phyloP scores from a whole-genome alignment of 1,284 basidiomycete species.

The Boletus sp. region DNA sequence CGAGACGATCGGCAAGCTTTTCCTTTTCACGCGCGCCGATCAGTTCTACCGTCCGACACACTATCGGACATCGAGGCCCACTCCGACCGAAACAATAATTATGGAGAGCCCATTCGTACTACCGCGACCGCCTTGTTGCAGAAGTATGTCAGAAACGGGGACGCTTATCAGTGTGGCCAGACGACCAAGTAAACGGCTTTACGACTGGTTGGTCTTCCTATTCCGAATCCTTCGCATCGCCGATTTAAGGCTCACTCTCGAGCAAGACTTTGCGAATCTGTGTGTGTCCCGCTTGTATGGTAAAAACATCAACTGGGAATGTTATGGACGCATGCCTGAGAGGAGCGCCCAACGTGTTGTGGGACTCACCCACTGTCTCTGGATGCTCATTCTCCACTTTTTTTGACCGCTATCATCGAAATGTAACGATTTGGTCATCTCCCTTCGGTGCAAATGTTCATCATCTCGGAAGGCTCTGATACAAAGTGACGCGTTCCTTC shows the following conservation, averaged over 20 bases:
- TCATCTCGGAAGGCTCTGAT: too few species aligned
- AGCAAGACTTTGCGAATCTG: conserved; percentile 13
- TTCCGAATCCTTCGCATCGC: neutral
- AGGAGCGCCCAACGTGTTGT: conserved; percentile 2
- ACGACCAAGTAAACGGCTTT: conserved; percentile 5
- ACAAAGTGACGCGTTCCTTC: too few species aligned
- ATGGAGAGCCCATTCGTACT: conserved; percentile 1
- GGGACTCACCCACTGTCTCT: conserved; percentile 8
- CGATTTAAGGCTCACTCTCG: neutral
- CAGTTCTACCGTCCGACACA: conserved; percentile 17
- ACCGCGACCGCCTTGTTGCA: conserved; percentile 16
- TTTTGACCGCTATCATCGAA: too few species aligned
- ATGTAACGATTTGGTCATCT: too few species aligned
- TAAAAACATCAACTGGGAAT: conserved; percentile 16
- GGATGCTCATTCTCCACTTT: neutral
- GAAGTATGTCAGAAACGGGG: conserved; percentile 22
- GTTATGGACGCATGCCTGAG: conserved; percentile 2
- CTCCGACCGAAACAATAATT: neutral
- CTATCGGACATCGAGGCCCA: conserved; percentile 11
- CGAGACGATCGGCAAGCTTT: conserved; percentile 1
- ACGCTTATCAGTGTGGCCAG: conserved; percentile 10
- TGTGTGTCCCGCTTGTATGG: conserved; percentile 1
- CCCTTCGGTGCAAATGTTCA: too few species aligned
- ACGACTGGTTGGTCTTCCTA: conserved; percentile 9
- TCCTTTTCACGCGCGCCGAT: neutral